Conservation (phyloP, 2,329 filamentous ascomycete genomes). For the Alternaria gaisen region DNA sequence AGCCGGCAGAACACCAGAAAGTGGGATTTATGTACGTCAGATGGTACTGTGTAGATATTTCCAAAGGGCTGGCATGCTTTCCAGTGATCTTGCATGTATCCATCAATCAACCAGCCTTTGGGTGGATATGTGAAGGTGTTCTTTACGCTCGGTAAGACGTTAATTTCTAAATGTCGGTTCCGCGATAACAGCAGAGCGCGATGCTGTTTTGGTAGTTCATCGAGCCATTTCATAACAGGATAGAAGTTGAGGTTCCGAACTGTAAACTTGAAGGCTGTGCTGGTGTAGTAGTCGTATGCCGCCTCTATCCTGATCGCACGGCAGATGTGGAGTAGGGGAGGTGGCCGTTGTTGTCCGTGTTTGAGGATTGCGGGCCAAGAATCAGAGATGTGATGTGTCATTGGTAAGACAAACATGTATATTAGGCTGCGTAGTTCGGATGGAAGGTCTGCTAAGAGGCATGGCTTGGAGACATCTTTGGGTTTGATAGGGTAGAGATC, state of each 20-base stretch:
- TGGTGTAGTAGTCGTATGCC: conserved; percentile 37
- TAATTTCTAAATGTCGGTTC: conserved; percentile 27
- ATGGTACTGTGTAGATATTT: conserved; percentile 29
- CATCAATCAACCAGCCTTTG: conserved; percentile 25
- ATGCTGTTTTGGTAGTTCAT: conserved; percentile 24
- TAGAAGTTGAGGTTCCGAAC: conserved; percentile 31
- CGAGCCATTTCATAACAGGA: conserved; percentile 24
- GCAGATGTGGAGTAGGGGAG: conserved; percentile 29
- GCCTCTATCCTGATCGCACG: conserved; percentile 41
- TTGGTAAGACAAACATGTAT: conserved; percentile 19
- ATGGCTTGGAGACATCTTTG: conserved; percentile 8
- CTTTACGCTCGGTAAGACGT: conserved; percentile 12
- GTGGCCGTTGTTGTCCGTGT: background rate
- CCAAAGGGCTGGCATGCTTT: conserved; percentile 33
- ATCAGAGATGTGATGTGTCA: background rate
- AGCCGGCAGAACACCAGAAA: conserved; percentile 32
- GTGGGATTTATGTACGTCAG: conserved; percentile 10
- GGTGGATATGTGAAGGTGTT: conserved; percentile 26
- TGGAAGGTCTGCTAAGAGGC: conserved; percentile 7
- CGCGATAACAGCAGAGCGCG: conserved; percentile 21
- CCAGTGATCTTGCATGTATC: conserved; percentile 28
- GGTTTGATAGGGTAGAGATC: conserved; percentile 11
- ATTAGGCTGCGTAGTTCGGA: conserved; percentile 15
- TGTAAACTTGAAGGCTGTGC: conserved; percentile 25
- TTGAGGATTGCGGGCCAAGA: background rate